phyloP scores from a whole-genome alignment of 2,329 filamentous ascomycete species.

The Fulvia fulva region DNA sequence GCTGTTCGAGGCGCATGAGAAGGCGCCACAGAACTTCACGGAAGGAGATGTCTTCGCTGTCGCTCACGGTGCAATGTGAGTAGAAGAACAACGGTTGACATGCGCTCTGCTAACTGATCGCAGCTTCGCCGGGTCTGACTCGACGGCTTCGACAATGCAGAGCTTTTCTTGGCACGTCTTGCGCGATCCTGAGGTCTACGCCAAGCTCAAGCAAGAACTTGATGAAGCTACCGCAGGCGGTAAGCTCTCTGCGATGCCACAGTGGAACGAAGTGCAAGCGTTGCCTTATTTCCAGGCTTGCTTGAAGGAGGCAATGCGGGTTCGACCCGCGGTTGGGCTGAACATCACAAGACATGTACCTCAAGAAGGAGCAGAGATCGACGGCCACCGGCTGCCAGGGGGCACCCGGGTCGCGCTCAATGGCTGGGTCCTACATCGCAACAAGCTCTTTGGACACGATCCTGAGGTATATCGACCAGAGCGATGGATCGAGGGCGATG shows the following conservation, averaged over 20 bases:
- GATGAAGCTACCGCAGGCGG: constrained; percentile 18
- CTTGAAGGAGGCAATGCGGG: constrained; percentile 54
- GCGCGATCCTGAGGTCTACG: constrained; percentile 43
- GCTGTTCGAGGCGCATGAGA: constrained; percentile 51
- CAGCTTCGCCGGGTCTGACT: constrained; percentile 55
- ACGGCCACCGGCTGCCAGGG: constrained; percentile 50
- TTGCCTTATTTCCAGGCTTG: constrained; percentile 56
- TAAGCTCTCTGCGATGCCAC: constrained; percentile 25
- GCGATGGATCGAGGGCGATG: constrained; percentile 22
- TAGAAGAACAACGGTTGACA: constrained; percentile 30
- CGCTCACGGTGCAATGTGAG: constrained; percentile 55
- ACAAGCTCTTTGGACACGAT: constrained; percentile 34
- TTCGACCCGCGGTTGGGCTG: constrained; percentile 54
- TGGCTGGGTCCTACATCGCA: constrained; percentile 50
- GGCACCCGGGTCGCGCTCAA: constrained; percentile 54
- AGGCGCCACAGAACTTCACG: constrained; percentile 46
- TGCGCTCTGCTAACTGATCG: background rate
- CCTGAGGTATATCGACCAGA: constrained; percentile 18
- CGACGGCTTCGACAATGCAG: constrained; percentile 57
- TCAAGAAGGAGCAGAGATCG: constrained; percentile 49
- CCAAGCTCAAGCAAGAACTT: constrained; percentile 47
- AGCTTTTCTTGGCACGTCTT: constrained; percentile 53
- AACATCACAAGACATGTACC: constrained; percentile 53
- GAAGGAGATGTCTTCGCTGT: constrained; percentile 56
- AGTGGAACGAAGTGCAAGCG: constrained; percentile 42